Evolutionary conservation across 768 basidiomycete genomes (phyloP).

Genomic region (Paxillus involutus): DNA sequence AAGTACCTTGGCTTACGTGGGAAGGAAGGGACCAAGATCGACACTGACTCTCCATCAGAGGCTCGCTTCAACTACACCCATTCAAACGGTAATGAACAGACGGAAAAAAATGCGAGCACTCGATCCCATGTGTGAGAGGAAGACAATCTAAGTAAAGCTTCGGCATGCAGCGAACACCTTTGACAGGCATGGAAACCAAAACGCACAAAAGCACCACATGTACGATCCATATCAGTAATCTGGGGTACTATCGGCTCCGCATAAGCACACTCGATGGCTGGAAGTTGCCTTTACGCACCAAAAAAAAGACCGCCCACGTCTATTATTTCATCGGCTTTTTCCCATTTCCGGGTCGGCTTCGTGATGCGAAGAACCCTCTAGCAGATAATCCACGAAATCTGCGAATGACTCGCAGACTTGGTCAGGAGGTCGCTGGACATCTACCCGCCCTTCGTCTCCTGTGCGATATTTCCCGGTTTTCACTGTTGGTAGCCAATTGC

Average conservation of each 20-base stretch:
- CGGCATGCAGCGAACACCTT: background rate
- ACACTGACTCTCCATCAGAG: background rate
- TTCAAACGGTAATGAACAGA: background rate
- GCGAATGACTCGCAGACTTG: constrained; percentile 55
- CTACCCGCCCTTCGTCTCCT: constrained; percentile 51
- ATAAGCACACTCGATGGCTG: background rate
- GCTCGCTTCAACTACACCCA: no score
- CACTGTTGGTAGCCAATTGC: constrained; percentile 35
- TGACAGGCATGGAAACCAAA: background rate
- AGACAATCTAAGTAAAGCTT: background rate
- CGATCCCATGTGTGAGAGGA: background rate
- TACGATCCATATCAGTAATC: background rate
- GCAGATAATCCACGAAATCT: constrained; percentile 50
- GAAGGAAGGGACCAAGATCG: constrained; percentile 4
- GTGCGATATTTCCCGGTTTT: constrained; percentile 68
- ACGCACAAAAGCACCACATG: background rate
- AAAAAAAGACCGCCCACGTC: background rate
- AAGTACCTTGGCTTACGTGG: constrained; percentile 1
- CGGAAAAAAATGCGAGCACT: no score
- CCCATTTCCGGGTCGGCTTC: constrained; percentile 35
- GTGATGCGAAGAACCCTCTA: constrained; percentile 6
- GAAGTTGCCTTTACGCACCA: background rate
- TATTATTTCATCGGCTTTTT: background rate
- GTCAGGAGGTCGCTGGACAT: constrained; percentile 43
- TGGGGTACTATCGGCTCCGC: constrained; percentile 5